Evolutionary conservation across 2,329 filamentous ascomycete genomes (phyloP).

Genomic region (Tolypocladium nubicola): DNA sequence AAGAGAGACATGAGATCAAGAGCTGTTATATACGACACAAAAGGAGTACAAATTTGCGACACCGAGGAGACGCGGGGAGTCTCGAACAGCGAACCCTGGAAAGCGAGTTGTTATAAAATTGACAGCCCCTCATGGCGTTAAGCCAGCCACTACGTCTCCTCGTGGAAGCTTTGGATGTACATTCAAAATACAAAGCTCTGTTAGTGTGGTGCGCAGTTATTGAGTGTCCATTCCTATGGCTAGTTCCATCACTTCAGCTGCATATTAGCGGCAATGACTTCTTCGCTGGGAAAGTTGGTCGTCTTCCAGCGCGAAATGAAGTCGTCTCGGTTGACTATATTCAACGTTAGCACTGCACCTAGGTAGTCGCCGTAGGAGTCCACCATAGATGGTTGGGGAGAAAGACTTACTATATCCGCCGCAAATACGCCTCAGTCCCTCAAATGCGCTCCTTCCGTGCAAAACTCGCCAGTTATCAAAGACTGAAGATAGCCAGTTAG

Average conservation of each 20-base stretch:
- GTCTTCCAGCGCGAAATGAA: conserved; percentile 67
- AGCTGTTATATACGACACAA: too few species aligned
- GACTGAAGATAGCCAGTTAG: conserved; percentile 35
- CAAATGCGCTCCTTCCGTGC: conserved; percentile 76
- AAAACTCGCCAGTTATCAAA: conserved; percentile 96
- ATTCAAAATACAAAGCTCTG: too few species aligned
- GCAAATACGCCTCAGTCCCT: conserved; percentile 76
- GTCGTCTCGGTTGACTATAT: conserved; percentile 65
- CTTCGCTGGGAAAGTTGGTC: conserved; percentile 48
- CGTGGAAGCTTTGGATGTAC: too few species aligned
- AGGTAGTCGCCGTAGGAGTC: not conserved
- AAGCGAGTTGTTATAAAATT: too few species aligned
- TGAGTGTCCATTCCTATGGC: not conserved
- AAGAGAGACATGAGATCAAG: too few species aligned
- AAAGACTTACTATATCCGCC: conserved; percentile 71
- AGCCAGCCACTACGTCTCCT: too few species aligned
- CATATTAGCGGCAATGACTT: conserved; percentile 28
- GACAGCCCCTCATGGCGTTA: too few species aligned
- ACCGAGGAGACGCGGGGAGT: too few species aligned
- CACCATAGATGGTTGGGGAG: not conserved
- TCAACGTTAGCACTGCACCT: not conserved
- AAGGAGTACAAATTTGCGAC: too few species aligned
- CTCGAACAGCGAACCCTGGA: too few species aligned
- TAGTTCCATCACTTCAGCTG: conserved; percentile 11
- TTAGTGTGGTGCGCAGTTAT: too few species aligned